Conservation (phyloP, 78 protist species). For the Cavenderia fasciculata region DNA sequence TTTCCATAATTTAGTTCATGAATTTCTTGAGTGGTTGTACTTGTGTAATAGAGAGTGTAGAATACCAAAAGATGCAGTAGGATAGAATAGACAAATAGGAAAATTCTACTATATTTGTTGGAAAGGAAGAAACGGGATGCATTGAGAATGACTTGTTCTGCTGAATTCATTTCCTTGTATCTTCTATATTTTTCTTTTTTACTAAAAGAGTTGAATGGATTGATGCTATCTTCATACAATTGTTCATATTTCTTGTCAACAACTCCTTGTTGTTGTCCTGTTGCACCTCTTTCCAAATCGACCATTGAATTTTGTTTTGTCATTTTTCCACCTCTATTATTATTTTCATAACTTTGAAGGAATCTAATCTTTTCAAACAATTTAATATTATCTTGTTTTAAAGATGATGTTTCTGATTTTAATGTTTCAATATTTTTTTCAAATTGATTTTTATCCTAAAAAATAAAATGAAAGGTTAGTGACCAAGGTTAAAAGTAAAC, state of each 20-base stretch:
- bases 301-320: not conserved
- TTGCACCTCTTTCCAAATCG: conserved; percentile 51
- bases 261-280: not conserved
- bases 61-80: conserved; percentile 80
- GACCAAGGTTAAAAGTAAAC: not conserved
- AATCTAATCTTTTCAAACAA: conserved; percentile 90
- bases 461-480: not conserved
- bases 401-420: conserved; percentile 50
- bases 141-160: conserved; percentile 78
- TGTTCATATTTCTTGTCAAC: conserved; percentile 61
- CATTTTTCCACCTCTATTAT: not conserved
- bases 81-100: conserved; percentile 82
- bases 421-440: conserved; percentile 15
- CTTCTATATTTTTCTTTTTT: conserved; percentile 77
- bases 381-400: conserved; percentile 88
- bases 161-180: conserved; percentile 76
- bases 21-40: conserved; percentile 39
- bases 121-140: conserved; percentile 77
- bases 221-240: conserved; percentile 87
- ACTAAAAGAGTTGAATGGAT: conserved; percentile 88
- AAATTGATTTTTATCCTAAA: conserved; percentile 60
- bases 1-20: not conserved
- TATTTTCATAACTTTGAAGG: conserved; percentile 80
- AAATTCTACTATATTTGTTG: conserved; percentile 73
- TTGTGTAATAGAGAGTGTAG: conserved; percentile 63